Evolutionary conservation across 2,329 filamentous ascomycete species (phyloP), one percentile per base, ranked within the genome.

Genomic region (Neurospora sp.): DNA sequence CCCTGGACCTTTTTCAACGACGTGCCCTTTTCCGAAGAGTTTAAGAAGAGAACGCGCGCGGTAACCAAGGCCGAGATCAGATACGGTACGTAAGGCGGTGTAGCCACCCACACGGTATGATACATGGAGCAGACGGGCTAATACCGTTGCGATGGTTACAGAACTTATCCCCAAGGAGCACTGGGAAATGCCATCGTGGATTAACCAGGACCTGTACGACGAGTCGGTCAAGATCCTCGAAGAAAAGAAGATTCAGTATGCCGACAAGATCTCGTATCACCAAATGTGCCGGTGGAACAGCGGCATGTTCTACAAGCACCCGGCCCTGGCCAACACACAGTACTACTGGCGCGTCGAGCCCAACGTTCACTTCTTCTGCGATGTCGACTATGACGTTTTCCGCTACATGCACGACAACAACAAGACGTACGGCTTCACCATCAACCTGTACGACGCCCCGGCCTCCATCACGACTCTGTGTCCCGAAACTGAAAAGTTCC

Each of bases 1-100:
- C 96, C 96, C 0, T 99, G 96, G 93, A 97, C 93, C 9, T 99
- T 99, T 80, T 96, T 99, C 86, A 99, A 99, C 82, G 95, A 99
- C 78, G 90, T 92, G 68, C 92, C 93, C 17, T 99, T 99, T 78
- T 90, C 91, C 2, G 91, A 96, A 17, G 94, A 98, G 76, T 99
- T 99, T 84, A 98, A 96, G 82, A 84, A 83, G 76, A 88, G 87
- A 80, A 98, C 94, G 0, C 84, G 86, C 73, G 93, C 90, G 38
- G 90, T 87, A 68, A 98, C 95, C 19, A 97, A 97, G 75, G 96
- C 95, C 66, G 90, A 97, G 79, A 92, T 91, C 77, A 87, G 86
- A 80, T 97, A 96, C 79, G 92, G 91, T 94, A 86, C 68, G 82
- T 19, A 33, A 15, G 7, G 36, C 43, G 33, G n/a, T 66, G 19